Base-by-base conservation (phyloP, 2,329 filamentous ascomycete genomes). In the Epichloe amarillans region DNA sequence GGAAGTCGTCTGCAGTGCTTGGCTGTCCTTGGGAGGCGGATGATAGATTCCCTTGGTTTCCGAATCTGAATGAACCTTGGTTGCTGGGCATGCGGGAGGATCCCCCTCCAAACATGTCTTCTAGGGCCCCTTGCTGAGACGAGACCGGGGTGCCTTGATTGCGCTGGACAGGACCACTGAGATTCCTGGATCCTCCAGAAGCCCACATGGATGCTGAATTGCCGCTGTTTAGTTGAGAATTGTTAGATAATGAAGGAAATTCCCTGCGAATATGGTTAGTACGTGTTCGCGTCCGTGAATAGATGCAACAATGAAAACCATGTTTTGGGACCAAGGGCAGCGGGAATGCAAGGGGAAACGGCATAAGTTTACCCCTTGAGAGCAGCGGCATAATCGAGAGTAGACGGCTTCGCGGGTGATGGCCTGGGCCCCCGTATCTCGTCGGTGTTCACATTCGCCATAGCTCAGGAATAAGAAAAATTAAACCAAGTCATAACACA, bases 211-310 rank as follows among this genome's bases (percentile, higher is more conserved):
- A 75, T 14, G 72, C 66, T 54, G 72, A 72, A 44, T 62, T 72
- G 6, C 71, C 63, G 52, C 64, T 75, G 30, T 73, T 66, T 42
- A 79, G 64, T 59, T 79, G 76, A 43, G 77, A 69, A 55, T 76
- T 81, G 59, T 79, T 81, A 48, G 79, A 82, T 57, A 84, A 65
- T 21, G 80, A 82, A 8, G 81, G 81, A 50, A 84, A 84, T 61
- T 84, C 80, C 54, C 80, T 84, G 54, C 3, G 21, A 23, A 37
- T 11, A 4, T 12, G 5, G 44, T 46, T 14, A 50, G 44, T 21
- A n/a, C 37, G 30, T 52, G n/a, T 49, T 30, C 5, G n/a, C 41
- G 14, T 36, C n/a, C 3, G 30, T 11, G 5, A 6, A 14, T 11
- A 14, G 19, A 38, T 17, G 23, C 6, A 19, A 35, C 17, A 15